phyloP scores from a whole-genome alignment of 1,139 yeast genomes.

The Suhomyces guaymorum region DNA sequence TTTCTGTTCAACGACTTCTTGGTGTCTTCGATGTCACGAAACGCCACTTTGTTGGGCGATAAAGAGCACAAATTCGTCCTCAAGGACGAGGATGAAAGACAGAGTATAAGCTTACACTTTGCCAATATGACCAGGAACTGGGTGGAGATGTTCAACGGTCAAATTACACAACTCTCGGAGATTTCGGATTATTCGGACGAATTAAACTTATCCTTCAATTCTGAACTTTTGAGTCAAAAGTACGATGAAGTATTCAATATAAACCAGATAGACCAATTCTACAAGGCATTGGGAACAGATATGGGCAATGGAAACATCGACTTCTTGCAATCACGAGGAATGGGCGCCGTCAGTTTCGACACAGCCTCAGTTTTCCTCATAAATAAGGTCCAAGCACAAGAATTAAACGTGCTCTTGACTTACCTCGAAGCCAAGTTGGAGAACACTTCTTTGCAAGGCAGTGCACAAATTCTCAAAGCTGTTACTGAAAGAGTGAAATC shows the following conservation, averaged over 20 bases:
- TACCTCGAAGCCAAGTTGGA: constrained; percentile 21
- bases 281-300: constrained; percentile 18
- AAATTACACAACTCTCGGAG: constrained; percentile 20
- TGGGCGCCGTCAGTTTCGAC: constrained; percentile 23
- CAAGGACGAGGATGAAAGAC: constrained; percentile 18
- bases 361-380: constrained; percentile 24
- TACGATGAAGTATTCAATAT: constrained; percentile 2
- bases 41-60: constrained; percentile 35
- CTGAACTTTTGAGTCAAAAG: constrained; percentile 3
- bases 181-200: constrained; percentile 9
- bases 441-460: constrained; percentile 22
- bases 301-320: constrained; percentile 11
- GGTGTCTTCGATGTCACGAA: constrained; percentile 30
- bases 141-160: constrained; percentile 30
- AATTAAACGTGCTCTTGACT: constrained; percentile 17
- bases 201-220: constrained; percentile 8
- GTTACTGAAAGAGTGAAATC: constrained; percentile 2
- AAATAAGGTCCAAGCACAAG: constrained; percentile 11
- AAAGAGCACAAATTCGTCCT: constrained; percentile 23
- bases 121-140: constrained; percentile 33
- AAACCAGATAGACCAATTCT: constrained; percentile 19
- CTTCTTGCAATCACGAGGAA: constrained; percentile 4
- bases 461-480: constrained; percentile 11
- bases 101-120: constrained; percentile 27
- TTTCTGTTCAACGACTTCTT: constrained; percentile 30